Base-by-base conservation (phyloP, 1,284 basidiomycete species). In the Austroboletus novae-zelandiae region DNA sequence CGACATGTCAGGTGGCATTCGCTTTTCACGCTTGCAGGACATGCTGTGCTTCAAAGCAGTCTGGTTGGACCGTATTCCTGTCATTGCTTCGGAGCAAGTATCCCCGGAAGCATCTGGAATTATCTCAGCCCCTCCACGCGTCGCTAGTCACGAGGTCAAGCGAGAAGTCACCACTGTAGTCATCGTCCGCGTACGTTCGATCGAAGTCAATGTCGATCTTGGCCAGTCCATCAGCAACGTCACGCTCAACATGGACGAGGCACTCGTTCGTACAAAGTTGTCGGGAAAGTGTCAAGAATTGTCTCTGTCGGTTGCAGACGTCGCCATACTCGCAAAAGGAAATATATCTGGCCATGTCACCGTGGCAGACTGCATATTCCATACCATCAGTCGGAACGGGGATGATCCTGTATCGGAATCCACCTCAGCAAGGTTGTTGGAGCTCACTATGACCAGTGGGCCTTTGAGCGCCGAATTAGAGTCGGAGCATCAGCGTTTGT, bases 11-110 rank as follows among this genome's bases (percentile, higher is more conserved):
- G 89, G 88, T 0, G 80, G 74, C 5, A 75, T 91, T 31, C 81
- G 84, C 17, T 89, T 94, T 62, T 89, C 89, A 10, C 81, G 91
- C 14, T 65, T 94, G 15, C 91, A 93, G 65, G 91, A 94, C 61
- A 81, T 92, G 42, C 74, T 94, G 27, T 91, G 89, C 66, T 91
- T 94, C 77, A 92, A 93, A 66, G 91, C 91, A 1, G 89, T 94
- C 17, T 94, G 91, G 90, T 66, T 94, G 40, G 91, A 94, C 61
- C 83, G 84, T 37, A 91, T 94, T 35, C 89, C 90, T 0, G 68
- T 89, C 4, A 78, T 89, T 59, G 79, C 78, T 51, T 74, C 70
- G n/a, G 74, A 77, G 44, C 51, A n/a, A 57, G 61, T 32, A 61
- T 61, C 47, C 55, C 62, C 47, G 57, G 69, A 44, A 51, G 55